These are phyloP conservation scores for Liriodendron chinense DNA, from an alignment of 164 flowering plant genomes.

Conservation along the genomic window DNA sequence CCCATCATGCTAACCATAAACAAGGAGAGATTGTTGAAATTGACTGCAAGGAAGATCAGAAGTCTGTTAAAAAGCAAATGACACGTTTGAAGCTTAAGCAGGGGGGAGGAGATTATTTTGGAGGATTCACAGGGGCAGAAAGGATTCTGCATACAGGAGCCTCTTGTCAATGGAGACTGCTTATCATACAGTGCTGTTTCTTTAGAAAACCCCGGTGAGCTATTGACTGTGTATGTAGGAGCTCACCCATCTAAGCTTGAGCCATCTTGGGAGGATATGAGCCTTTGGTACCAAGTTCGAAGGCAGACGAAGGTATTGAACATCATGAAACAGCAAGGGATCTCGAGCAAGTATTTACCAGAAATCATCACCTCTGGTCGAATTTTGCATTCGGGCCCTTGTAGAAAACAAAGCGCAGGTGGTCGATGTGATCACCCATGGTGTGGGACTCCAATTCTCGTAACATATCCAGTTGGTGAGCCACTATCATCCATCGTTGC, in stretches of 20 bases:
- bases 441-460: conserved; percentile 83
- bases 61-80: conserved; percentile 27
- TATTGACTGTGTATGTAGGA: conserved; percentile 60
- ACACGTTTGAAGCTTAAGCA: conserved; percentile 37
- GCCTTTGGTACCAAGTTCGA: conserved; percentile 85
- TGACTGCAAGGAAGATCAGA: conserved; percentile 38
- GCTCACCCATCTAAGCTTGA: conserved; percentile 78
- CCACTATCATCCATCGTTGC: conserved; percentile 44
- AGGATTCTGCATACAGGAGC: conserved; percentile 48
- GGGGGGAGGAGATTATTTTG: conserved; percentile 44
- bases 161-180: conserved; percentile 36
- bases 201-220: conserved; percentile 45
- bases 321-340: conserved; percentile 57
- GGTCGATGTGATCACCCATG: conserved; percentile 72
- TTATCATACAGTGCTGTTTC: conserved; percentile 49
- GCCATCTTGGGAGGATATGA: conserved; percentile 91
- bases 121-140: conserved; percentile 48
- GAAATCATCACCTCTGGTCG: conserved; percentile 62
- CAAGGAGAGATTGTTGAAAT: conserved; percentile 63
- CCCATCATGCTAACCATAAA: conserved; percentile 22
- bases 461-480: conserved; percentile 72
- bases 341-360: conserved; percentile 63
- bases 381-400: conserved; percentile 64
- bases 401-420: conserved; percentile 49
- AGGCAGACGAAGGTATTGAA: conserved; percentile 79